Percentiles rank a stretch among this genome's conserved stretches.
phyloP scores from a whole-genome alignment of 106 monocot species.

The Iris macrosiphon region DNA sequence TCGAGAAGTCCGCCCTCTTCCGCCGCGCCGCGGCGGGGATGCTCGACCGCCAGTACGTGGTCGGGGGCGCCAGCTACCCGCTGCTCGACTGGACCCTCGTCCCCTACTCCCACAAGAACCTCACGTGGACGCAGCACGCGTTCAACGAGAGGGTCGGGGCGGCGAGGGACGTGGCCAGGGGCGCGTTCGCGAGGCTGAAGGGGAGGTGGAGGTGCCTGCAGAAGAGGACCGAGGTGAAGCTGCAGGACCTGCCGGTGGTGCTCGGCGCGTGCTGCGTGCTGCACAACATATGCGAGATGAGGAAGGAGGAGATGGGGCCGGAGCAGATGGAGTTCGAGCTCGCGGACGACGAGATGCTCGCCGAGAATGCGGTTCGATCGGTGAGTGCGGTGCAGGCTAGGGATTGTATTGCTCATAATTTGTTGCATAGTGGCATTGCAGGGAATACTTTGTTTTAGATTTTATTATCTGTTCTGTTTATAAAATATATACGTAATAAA shows the following conservation, averaged over 20 bases:
- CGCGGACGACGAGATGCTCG: constrained; percentile 64
- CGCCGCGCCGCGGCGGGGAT: constrained; percentile 30
- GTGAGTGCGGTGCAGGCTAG: constrained; percentile 35
- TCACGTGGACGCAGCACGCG: constrained; percentile 93
- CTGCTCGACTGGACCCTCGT: constrained; percentile 81
- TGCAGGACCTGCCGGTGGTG: constrained; percentile 70
- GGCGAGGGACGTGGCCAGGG: constrained; percentile 39
- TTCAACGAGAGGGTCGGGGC: constrained; percentile 78
- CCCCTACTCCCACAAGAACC: constrained; percentile 71
- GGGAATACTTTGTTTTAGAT: constrained; percentile 42
- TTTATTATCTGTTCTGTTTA: no score
- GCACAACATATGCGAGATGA: constrained; percentile 86
- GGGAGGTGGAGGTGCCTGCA: constrained; percentile 88
- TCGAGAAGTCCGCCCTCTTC: constrained; percentile 51
- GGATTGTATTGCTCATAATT: constrained; percentile 71
- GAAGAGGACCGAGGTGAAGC: constrained; percentile 89
- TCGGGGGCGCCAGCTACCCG: constrained; percentile 61
- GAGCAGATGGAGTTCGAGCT: constrained; percentile 35
- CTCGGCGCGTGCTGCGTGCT: constrained; percentile 88
- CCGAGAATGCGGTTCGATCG: constrained; percentile 59
- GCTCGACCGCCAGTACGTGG: constrained; percentile 38
- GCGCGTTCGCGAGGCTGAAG: constrained; percentile 73
- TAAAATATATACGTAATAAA: no score
- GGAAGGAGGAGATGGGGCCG: constrained; percentile 46
- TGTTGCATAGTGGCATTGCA: constrained; percentile 60